Conservation (phyloP, 2,329 filamentous ascomycete species). For the Colletotrichum sp. region DNA sequence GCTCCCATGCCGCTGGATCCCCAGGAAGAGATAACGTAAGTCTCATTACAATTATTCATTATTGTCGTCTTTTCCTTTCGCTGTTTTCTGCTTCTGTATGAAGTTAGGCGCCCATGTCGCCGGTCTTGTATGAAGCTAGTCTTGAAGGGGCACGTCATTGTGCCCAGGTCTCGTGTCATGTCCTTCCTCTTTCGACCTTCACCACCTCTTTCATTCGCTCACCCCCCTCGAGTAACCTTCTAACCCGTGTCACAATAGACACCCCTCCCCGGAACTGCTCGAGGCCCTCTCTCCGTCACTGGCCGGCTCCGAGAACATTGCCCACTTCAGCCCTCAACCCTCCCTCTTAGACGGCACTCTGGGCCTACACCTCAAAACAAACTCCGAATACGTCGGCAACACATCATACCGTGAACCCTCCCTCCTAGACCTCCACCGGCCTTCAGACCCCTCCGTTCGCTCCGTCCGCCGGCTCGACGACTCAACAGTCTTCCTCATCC, state of each 20-base stretch:
- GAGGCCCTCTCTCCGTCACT: conserved; percentile 20
- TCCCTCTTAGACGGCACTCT: conserved; percentile 47
- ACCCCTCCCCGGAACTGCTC: conserved; percentile 20
- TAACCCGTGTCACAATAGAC: not conserved
- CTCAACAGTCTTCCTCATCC: conserved; percentile 39
- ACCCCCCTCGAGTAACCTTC: not conserved
- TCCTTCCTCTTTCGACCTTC: not conserved
- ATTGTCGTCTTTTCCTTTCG: not conserved
- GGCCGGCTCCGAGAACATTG: conserved; percentile 18
- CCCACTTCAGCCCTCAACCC: conserved; percentile 9
- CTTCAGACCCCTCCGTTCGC: conserved; percentile 42
- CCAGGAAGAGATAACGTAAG: conserved; percentile 22
- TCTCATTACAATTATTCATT: not conserved
- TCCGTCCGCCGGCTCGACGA: conserved; percentile 37
- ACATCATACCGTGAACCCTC: conserved; percentile 64
- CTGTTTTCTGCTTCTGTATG: not conserved
- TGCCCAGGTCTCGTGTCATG: not conserved
- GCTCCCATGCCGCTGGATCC: conserved; percentile 13
- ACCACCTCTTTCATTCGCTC: not conserved
- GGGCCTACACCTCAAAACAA: conserved; percentile 61
- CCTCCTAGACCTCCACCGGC: conserved; percentile 60
- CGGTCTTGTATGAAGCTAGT: not conserved
- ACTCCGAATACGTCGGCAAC: conserved; percentile 64
- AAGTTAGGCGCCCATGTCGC: not conserved
- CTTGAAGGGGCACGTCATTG: not conserved